These are phyloP conservation scores for Vigna unguiculata DNA, from an alignment of 306 rosid genomes.

Conservation along the genomic window DNA sequence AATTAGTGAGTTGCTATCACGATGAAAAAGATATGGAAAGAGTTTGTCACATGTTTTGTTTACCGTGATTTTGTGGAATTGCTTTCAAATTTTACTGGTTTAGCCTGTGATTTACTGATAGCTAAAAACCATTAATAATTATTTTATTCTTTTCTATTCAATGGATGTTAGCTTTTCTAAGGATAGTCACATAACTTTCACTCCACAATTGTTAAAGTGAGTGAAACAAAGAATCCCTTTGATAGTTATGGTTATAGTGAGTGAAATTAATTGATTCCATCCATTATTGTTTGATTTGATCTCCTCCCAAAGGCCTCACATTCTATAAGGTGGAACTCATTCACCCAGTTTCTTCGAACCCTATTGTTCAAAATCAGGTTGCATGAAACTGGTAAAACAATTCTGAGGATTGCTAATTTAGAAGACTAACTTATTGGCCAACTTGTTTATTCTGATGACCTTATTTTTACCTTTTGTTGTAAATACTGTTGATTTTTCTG, in stretches of 20 bases:
- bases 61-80: slow-evolving; percentile 12
- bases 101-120: neutral
- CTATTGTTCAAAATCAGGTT: neutral
- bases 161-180: neutral
- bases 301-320: neutral
- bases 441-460: neutral
- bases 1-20: slow-evolving; percentile 18
- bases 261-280: neutral
- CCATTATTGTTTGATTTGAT: neutral
- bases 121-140: neutral
- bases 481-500: neutral
- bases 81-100: neutral
- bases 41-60: slow-evolving; percentile 8
- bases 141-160: neutral
- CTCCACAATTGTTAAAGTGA: neutral
- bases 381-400: neutral
- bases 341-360: neutral
- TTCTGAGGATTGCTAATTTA: neutral
- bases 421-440: neutral
- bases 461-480: neutral
- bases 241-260: neutral
- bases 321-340: neutral
- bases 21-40: slow-evolving; percentile 31
- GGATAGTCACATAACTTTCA: neutral
- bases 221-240: neutral